Base-by-base conservation (phyloP, 192 early-diverging fungal genomes). In the Rhizoclosmatium globosum region DNA sequence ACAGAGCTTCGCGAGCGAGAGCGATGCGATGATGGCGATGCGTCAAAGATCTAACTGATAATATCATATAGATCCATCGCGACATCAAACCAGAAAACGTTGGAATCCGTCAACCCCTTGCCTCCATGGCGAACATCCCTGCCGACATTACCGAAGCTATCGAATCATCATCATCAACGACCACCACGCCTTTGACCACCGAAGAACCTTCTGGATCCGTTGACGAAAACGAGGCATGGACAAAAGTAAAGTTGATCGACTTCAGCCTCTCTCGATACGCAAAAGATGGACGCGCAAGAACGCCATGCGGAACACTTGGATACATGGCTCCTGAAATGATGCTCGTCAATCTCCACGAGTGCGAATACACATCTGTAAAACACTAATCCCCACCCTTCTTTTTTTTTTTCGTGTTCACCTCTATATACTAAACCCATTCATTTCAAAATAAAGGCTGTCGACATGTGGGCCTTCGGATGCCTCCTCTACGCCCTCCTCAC, bases 81-180 rank as follows among this genome's bases (percentile, higher is more conserved):
- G 96, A 98, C 82, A 95, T 98, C 75, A 98, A 98, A 87, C 93
- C 93, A 15, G 96, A 98, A 79, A 98, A 98, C 82, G 87, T 96
- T 47, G 72, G 7, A 1, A 74, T 58, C 84, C 94, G 11, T 93
- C 94, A 81, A 87, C 42, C 87, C 90, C 6, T 53, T 53, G 6
- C 17, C 0, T 7, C 50, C 50, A 53, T 17, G 6, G 50, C 50
- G 17, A 31, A 31, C 31, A 31, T 31, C 31, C 31, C 31, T 31
- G 31, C 31, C 31, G 31, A 31, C 31, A 31, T 31, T 31, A 31
- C 31, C 31, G 31, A 31, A 31, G 31, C 31, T 31, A 31, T 31
- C 31, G 31, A 31, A 31, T 31, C 31, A 31, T 31, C 31, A 31
- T 31, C 31, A 31, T 31, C 31, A 31, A 31, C 31, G 31, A 31